Conservation (phyloP, 208 protist species). For the Leishmania guyanensis region DNA sequence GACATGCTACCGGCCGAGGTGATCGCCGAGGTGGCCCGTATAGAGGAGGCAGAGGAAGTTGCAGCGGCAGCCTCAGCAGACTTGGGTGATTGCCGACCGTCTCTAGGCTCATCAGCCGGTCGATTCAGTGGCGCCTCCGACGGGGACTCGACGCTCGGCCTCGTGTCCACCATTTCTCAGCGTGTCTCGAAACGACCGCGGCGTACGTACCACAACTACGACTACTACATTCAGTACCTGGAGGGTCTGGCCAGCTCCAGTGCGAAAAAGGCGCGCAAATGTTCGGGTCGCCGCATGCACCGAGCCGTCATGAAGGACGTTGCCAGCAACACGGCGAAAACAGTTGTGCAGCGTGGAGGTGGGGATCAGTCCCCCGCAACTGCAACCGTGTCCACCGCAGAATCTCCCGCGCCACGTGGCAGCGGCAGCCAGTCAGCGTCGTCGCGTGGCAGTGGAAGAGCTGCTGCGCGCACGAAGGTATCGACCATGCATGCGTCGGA, state of each 20-base stretch:
- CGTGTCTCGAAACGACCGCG: slow-evolving; percentile 38
- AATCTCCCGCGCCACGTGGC: not conserved
- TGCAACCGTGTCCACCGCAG: not conserved
- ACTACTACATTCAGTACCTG: slow-evolving; percentile 48
- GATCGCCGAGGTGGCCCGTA: slow-evolving; percentile 29
- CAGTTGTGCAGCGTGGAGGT: not conserved
- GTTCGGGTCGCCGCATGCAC: slow-evolving; percentile 24
- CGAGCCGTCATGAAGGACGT: slow-evolving; percentile 20
- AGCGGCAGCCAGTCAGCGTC: slow-evolving; percentile 1
- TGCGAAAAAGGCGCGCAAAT: slow-evolving; percentile 30
- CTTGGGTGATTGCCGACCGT: slow-evolving; percentile 3
- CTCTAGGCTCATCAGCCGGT: slow-evolving; percentile 13
- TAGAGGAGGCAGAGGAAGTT: slow-evolving; percentile 4
- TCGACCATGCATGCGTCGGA: not conserved
- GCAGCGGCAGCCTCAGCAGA: slow-evolving; percentile 4
- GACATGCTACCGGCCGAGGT: slow-evolving; percentile 52
- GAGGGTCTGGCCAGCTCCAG: slow-evolving; percentile 35
- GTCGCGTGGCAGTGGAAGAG: not conserved
- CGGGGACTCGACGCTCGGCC: slow-evolving; percentile 18
- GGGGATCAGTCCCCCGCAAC: no score
- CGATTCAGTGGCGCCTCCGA: slow-evolving; percentile 19
- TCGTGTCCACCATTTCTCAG: slow-evolving; percentile 47
- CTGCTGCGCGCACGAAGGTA: not conserved
- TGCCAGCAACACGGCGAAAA: not conserved
- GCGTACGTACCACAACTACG: slow-evolving; percentile 36